These are phyloP conservation scores for Monilinia fructigena DNA, from an alignment of 2,329 filamentous ascomycete genomes.

Conservation along the genomic window DNA sequence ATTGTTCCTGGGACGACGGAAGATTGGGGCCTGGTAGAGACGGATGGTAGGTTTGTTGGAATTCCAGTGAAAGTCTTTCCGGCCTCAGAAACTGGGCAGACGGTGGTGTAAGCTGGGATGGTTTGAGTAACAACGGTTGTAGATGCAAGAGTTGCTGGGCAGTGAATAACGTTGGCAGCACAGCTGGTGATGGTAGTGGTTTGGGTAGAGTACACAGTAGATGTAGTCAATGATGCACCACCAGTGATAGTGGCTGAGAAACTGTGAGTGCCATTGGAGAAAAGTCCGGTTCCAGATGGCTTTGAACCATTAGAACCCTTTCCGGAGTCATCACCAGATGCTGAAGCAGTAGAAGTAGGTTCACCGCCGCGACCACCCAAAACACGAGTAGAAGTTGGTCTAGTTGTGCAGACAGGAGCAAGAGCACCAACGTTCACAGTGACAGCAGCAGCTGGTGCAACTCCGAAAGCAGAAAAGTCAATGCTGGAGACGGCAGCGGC, in stretches of 20 bases:
- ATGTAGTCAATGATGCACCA: slow-evolving; percentile 26
- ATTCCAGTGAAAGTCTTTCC: no score
- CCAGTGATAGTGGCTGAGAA: slow-evolving; percentile 23
- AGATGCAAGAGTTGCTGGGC: slow-evolving; percentile 23
- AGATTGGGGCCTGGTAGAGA: background rate
- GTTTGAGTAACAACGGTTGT: slow-evolving; percentile 27
- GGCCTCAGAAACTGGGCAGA: slow-evolving; percentile 25
- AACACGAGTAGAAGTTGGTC: background rate
- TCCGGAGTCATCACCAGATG: background rate
- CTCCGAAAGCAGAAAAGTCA: slow-evolving; percentile 29
- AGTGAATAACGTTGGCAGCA: slow-evolving; percentile 27
- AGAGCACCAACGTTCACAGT: slow-evolving; percentile 25
- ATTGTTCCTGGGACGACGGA: no score
- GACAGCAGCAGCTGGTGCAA: slow-evolving; percentile 25
- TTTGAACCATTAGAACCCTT: background rate
- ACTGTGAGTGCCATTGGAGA: background rate
- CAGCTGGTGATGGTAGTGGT: slow-evolving; percentile 27
- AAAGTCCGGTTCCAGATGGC: background rate
- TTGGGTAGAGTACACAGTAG: slow-evolving; percentile 18
- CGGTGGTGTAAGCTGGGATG: slow-evolving; percentile 27
- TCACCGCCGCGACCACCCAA: background rate
- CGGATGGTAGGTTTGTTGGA: background rate
- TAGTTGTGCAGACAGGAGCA: background rate
- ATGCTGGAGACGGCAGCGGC: slow-evolving; percentile 29
- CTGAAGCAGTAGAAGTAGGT: no score